Base-by-base conservation (phyloP, 306 rosid genomes). In the Vachellia collinsii region DNA sequence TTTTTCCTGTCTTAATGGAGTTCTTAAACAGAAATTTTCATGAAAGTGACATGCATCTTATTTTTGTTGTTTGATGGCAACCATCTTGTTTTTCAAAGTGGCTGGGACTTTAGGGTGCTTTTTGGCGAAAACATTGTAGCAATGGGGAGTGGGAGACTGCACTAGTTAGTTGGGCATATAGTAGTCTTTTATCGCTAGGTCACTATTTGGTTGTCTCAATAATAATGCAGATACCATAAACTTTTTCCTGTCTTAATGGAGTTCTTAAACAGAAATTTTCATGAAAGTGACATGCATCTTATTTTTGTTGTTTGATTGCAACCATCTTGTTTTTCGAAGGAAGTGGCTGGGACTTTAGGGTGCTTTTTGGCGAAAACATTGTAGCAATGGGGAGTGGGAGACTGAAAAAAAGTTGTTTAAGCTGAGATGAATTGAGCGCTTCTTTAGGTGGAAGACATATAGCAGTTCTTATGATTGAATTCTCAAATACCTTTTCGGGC, bases 81-180 rank as follows among this genome's bases (percentile, higher is more conserved):
- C 20, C 50, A 4, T 62, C 22, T 13, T 11, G 51, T 64, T 47
- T 62, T 67, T 63, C 44, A 46, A 7, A 11, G 23, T 72, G 37
- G 56, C 38, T 75, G 64, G 46, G 58, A 63, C 12, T 34, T 56
- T 39, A 22, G 7, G 78, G 8, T 80, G 58, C 37, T 36, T 13
- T 62, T 47, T 25, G 29, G 61, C 37, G 66, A 48, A 11, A 38
- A 72, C 9, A 34, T 50, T 14, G 38, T 22, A 10, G 56, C 65
- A 9, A 6, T 68, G 20, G 25, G 9, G 43, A 29, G 20, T n/a
- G 62, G 38, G 43, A 42, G n/a, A n/a, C 99, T 11, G 97, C 99
- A 8, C 88, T 91, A 75, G 97, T 87, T 48, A 36, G 78, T 77
- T 38, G 70, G 47, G 23, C 70, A 34, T 56, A 42, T 68, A 14